A percentile compares a stretch with the other conserved stretches of the same genome.
These are phyloP conservation scores for Verticillium tricorpus DNA, from an alignment of 2,329 filamentous ascomycete species.

Conservation along the genomic window DNA sequence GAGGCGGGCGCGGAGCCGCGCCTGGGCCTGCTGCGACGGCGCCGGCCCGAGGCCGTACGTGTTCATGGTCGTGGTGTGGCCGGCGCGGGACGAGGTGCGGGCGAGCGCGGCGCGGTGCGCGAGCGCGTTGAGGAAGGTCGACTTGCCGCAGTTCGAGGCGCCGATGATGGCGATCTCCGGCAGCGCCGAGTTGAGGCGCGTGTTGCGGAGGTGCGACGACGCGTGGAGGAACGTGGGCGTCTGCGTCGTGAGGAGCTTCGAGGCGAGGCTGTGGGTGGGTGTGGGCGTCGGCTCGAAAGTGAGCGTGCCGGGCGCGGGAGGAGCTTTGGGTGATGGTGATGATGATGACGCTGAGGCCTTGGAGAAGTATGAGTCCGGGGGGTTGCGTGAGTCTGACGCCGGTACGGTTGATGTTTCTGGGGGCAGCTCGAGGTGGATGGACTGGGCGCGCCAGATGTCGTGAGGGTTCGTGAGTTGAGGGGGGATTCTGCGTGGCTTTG, in stretches of 20 bases:
- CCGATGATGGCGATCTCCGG: conserved; percentile 73
- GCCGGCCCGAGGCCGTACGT: conserved; percentile 48
- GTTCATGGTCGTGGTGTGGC: conserved; percentile 51
- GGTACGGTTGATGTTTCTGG: not conserved
- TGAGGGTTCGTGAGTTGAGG: not conserved
- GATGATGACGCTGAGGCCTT: not conserved
- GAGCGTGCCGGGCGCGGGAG: not conserved
- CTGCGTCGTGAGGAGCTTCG: not conserved
- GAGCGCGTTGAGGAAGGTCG: conserved; percentile 80
- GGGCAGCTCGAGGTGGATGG: not conserved
- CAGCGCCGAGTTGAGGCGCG: conserved; percentile 41
- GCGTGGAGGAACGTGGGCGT: conserved; percentile 42
- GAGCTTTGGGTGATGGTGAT: not conserved
- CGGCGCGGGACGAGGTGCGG: conserved; percentile 44
- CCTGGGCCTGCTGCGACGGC: conserved; percentile 2
- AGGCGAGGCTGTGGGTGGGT: not conserved
- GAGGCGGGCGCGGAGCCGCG: not conserved
- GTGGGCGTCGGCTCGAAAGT: not conserved
- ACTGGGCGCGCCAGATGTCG: conserved; percentile 1
- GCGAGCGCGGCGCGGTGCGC: conserved; percentile 40
- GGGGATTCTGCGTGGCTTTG: not conserved
- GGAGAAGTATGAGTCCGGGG: not conserved
- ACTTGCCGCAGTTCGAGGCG: conserved; percentile 87
- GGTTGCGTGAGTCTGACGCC: not conserved
- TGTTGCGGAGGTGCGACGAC: conserved; percentile 42